Evolutionary conservation across 768 basidiomycete genomes (phyloP), one percentile per base, ranked within the genome.

Genomic region (Chalciporus chontae): DNA sequence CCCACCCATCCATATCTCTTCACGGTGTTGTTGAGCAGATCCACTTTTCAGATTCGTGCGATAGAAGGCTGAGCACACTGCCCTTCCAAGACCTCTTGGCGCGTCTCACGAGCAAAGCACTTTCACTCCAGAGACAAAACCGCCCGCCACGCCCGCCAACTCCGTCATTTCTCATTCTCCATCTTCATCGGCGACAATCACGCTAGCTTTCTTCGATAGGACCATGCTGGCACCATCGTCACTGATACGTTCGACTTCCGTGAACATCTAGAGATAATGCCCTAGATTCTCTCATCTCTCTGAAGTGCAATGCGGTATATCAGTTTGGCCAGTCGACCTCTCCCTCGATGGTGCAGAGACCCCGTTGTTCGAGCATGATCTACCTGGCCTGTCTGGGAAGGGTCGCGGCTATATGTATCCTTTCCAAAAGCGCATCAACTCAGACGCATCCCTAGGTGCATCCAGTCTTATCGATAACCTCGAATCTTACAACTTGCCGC

Each of bases 151-250:
- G 56, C 52, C 42, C 36, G 45, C 7, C 69, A 73, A 41, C 66
- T 66, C 45, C 67, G 72, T 2, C 56, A 58, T 11, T 63, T 62
- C 19, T 47, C 64, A 1, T 73, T 74, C 54, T 60, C 58, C 2
- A 24, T 70, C 13, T 45, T 65, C 21, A 51, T 74, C 15, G 60
- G 48, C 43, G 58, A 57, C 8, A 29, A 53, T 3, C 34, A 27
- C 37, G 67, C 65, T 2, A 54, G 70, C 3, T 60, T 73, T 37
- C 51, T 73, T 18, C 60, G 63, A 38, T 73, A 66, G 66, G 72
- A 74, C 51, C 65, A 65, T 8, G 42, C 58, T 10, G 48, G 34
- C 14, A 29, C 41, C 9, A 21, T 27, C 17, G 48, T 49, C 6
- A 49, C 41, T 7, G 48, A 29, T 10, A 41, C 34, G 8, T 49